Evolutionary conservation across 1,139 yeast species (phyloP), one percentile per base, ranked within the genome.

Genomic region (Pichia sp.): DNA sequence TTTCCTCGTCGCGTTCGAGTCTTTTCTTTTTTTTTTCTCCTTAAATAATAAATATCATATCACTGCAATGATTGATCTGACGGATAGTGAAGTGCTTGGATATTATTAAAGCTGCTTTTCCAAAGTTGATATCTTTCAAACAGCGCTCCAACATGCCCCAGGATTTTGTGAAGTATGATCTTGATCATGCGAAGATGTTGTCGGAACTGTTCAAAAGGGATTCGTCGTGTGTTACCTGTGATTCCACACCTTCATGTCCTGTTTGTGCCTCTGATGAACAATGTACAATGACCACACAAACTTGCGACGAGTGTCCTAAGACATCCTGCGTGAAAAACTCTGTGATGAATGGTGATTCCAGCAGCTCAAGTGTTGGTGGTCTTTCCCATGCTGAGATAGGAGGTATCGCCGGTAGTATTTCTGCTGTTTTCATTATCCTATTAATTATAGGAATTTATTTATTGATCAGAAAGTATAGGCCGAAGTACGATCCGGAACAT

Each of bases 401-500:
- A 26, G 85, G 79, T 3, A 73, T 81, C 2, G 78, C 79, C 0
- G 88, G 85, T 5, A 85, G 85, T 29, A 78, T 77, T 2, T 69
- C 75, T 2, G 85, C 81, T 9, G 63, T 71, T 3, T 69, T 66
- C 3, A 55, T 73, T 2, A 27, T 75, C 2, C 11, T 34, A 6
- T 62, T 68, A 0, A 47, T 68, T 0, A 39, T 71, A 3, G 67
- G 67, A 3, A 53, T 69, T 58, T 65, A 63, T 52, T 51, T 68
- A 44, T 50, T 67, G 55, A 68, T 67, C 53, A 60, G 59, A 46
- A 66, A 59, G 50, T 65, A 66, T 59, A 64, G 61, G 48, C 55
- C 49, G 46, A 53, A 55, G 38, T 51, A 55, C 11, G 44, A 52
- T 40, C 58, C 61, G 37, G 52, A 52, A 44, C 54, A 55, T 38